These are phyloP conservation scores for Fusarium sp. DNA, from an alignment of 2,329 filamentous ascomycete genomes.

Conservation along the genomic window DNA sequence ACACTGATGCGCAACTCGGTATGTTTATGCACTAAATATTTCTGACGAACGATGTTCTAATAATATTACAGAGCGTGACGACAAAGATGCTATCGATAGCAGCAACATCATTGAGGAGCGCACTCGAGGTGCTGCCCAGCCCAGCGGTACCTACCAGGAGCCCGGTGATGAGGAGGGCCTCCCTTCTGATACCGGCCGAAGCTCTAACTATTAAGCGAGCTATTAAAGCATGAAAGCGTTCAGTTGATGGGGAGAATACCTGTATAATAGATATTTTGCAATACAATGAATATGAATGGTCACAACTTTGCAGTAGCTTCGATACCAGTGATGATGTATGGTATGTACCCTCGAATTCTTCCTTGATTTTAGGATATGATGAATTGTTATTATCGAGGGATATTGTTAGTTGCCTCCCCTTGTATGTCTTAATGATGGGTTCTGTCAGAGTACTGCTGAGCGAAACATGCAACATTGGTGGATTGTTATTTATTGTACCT, in stretches of 20 bases:
- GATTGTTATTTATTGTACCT: no score
- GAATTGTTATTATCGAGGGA: no score
- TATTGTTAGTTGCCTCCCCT: no score
- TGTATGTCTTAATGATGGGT: no score
- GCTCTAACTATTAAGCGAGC: constrained; percentile 21
- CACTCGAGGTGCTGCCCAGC: constrained; percentile 35
- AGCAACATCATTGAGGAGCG: constrained; percentile 41
- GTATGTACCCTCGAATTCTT: no score
- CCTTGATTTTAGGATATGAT: no score
- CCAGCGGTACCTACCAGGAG: constrained; percentile 35
- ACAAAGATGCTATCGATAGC: constrained; percentile 36
- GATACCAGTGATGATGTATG: neutral
- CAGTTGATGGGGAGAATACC: neutral
- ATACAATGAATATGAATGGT: neutral
- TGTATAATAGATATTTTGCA: constrained; percentile 4
- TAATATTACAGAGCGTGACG: constrained; percentile 21
- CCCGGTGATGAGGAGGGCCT: constrained; percentile 42
- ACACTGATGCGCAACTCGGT: constrained; percentile 42
- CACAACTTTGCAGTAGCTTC: no score
- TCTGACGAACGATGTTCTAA: constrained; percentile 4
- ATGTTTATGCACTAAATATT: neutral
- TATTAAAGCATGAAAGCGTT: constrained; percentile 4
- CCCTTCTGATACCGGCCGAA: constrained; percentile 36
- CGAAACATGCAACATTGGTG: no score
- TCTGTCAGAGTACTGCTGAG: no score